Evolutionary conservation across 352 stramenopile genomes (phyloP), one percentile per base, ranked within the genome.

Genomic region (Peronospora belbahrii): DNA sequence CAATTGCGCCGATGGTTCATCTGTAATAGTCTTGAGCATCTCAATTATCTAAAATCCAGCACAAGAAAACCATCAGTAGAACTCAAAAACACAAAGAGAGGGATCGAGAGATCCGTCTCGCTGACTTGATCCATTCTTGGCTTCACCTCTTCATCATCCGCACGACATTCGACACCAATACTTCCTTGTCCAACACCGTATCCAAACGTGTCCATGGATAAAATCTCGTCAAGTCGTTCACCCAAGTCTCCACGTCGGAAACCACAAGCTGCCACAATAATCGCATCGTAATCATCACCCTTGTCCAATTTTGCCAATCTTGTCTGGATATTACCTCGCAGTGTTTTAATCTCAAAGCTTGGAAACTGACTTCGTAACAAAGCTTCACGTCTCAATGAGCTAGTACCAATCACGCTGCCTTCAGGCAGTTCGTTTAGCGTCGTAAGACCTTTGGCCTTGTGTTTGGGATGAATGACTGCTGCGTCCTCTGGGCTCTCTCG

Each of bases 321-420:
- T 42, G 84, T 94, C 62, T 94, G 83, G 47, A 95, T 86, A 60
- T 95, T 95, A 24, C 84, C 84, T 22, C 84, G 73, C 41, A 95
- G 67, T 10, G 73, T 85, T 63, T 92, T 89, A 60, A 94, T 83
- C 39, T 83, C 52, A 11, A 91, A 80, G 22, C 71, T 72, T 2
- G 82, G 82, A 65, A 82, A 75, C 41, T 75, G 62, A 17, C 71
- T 79, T 8, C 65, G 44, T 42, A 95, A 31, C n/a, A 91, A 45
- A 9, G 84, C 80, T 62, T 94, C 82, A 15, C 84, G 74, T 30
- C 84, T 69, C 24, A 95, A 57, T 17, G 82, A 93, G 45, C 79
- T 93, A 31, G 84, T 94, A 33, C 84, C 84, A 40, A 95, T 79
- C 17, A 83, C 34, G 24, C 80, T 88, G 9, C 75, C 76, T 6